A percentile compares a stretch with the other conserved stretches of the same genome.
phyloP scores from a whole-genome alignment of 2,329 filamentous ascomycete genomes.

The Paecilomyces formosus region DNA sequence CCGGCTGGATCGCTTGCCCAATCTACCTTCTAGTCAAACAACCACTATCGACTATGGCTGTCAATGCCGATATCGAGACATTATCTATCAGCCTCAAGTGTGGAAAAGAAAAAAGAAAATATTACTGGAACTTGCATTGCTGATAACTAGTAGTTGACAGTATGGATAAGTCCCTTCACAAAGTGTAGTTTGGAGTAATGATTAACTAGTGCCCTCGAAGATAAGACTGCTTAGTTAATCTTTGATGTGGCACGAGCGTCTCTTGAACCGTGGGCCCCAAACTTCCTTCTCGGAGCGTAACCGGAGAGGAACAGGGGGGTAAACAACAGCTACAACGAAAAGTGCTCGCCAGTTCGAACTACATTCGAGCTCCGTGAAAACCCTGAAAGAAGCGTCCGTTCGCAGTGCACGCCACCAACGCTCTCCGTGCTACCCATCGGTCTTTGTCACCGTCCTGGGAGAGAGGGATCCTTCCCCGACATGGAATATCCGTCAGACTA shows the following conservation, averaged over 20 bases:
- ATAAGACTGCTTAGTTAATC: neutral
- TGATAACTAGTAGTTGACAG: too few relatives aligned
- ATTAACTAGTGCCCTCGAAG: neutral
- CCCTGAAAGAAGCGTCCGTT: neutral
- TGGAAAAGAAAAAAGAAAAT: neutral
- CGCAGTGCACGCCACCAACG: neutral
- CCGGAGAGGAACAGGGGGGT: neutral
- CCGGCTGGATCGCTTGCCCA: too few relatives aligned
- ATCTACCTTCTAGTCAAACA: too few relatives aligned
- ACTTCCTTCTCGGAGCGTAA: neutral
- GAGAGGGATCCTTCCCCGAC: neutral
- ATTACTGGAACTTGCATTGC: too few relatives aligned
- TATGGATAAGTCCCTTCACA: neutral
- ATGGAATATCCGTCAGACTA: neutral
- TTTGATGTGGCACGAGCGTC: neutral
- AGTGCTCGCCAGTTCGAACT: neutral
- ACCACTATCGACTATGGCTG: too few relatives aligned
- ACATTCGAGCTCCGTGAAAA: neutral
- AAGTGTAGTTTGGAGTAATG: neutral
- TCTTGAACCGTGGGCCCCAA: neutral
- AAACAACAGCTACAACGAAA: constrained; percentile 6
- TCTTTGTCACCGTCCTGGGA: neutral
- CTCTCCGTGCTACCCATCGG: neutral
- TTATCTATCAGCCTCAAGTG: too few relatives aligned
- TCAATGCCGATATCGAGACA: too few relatives aligned